Evolutionary conservation across 768 basidiomycete species (phyloP), one percentile per base, ranked within the genome.

Genomic region (Mycena vulgaris): DNA sequence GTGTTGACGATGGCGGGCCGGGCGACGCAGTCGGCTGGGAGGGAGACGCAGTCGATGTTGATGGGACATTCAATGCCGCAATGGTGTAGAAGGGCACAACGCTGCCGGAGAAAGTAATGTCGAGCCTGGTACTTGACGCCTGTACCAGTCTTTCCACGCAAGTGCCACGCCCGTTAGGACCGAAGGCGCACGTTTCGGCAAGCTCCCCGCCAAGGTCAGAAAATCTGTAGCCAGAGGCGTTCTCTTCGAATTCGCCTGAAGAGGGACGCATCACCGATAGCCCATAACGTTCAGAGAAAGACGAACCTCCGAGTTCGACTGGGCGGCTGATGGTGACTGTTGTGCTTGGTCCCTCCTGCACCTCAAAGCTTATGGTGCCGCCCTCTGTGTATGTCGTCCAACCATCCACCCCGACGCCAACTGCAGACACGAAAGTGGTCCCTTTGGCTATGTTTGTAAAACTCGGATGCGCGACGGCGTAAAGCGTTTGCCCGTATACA

Each of bases 51-150:
- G 56, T 57, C 56, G 17, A 27, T 27, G 35, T 40, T 1, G 35
- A 27, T 16, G 23, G 23, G 23, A 6, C 21, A 14, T 14, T 10
- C 16, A 19, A 9, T 27, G 9, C n/a, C 37, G 9, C 56, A 7
- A 57, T 3, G 56, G 56, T 57, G 39, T 57, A 57, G 56, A 57
- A 39, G 25, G 56, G 56, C 10, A 57, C 56, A 39, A 47, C 39
- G 16, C 56, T 57, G 3, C 56, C 56, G 8, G 56, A 40, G 25
- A 27, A 57, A 19, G 25, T 37, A 14, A 14, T 57, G 25, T 57
- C 25, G 39, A 40, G 5, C 23, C 14, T 27, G 25, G 56, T 57
- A 57, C 37, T 57, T 40, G 56, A 40, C 16, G 56, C 37, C 37
- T 9, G 2, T 19, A 28, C 23, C 2, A 57, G 1, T 57, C 13